Conservation (phyloP, 495 filamentous ascomycete species). For the Geopyxis carbonaria region DNA sequence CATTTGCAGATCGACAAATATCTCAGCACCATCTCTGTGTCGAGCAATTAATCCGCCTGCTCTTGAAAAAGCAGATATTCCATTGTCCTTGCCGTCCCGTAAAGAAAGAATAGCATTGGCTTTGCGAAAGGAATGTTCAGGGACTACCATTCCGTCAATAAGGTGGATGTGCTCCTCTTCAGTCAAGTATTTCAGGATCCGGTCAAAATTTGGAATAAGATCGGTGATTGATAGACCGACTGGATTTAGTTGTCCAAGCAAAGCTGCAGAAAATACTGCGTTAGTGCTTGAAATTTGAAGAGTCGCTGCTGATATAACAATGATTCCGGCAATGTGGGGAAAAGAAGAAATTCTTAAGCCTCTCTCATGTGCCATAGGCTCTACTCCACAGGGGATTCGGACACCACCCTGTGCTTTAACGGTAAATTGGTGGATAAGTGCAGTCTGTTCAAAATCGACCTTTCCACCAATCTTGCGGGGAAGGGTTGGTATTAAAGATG, state of each 20-base stretch:
- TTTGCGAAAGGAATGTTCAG: slow-evolving; percentile 85
- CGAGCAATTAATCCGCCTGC: slow-evolving; percentile 67
- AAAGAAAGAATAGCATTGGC: slow-evolving; percentile 69
- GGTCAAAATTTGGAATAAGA: slow-evolving; percentile 74
- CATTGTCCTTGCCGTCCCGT: slow-evolving; percentile 59
- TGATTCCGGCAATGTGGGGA: slow-evolving; percentile 90
- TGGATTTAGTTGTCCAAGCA: slow-evolving; percentile 74
- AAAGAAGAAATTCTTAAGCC: slow-evolving; percentile 77
- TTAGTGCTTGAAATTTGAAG: slow-evolving; percentile 81
- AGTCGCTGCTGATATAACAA: slow-evolving; percentile 62
- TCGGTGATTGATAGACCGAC: slow-evolving; percentile 62
- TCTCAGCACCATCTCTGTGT: slow-evolving; percentile 76
- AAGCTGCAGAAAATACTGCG: slow-evolving; percentile 74
- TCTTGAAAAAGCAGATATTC: slow-evolving; percentile 56
- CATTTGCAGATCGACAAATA: slow-evolving; percentile 89
- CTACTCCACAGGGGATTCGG: slow-evolving; percentile 62
- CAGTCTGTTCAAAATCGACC: slow-evolving; percentile 53
- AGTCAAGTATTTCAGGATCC: slow-evolving; percentile 57
- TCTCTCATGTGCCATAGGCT: slow-evolving; percentile 42
- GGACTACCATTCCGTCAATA: slow-evolving; percentile 87
- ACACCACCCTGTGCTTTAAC: slow-evolving; percentile 54
- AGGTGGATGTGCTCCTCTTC: slow-evolving; percentile 72
- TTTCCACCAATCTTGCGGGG: slow-evolving; percentile 55
- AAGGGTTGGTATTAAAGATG: slow-evolving; percentile 59
- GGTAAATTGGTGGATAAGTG: slow-evolving; percentile 58